Evolutionary conservation across 2,329 filamentous ascomycete genomes (phyloP).

Genomic region (Fonsecaea monophora): DNA sequence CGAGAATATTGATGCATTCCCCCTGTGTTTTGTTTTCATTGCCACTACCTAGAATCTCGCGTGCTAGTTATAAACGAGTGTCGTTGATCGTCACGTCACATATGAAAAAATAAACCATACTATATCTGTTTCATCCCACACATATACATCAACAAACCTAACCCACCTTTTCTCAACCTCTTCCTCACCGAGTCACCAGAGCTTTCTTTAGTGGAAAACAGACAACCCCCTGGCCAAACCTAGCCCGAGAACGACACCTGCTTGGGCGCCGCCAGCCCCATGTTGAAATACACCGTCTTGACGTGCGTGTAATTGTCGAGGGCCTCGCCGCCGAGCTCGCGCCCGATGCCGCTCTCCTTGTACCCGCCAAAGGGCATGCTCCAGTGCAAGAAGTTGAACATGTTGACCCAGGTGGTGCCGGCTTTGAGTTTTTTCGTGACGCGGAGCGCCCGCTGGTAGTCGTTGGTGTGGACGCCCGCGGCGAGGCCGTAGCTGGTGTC

Average conservation of each 20-base stretch:
- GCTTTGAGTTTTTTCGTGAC: conserved; percentile 51
- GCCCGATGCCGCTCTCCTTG: conserved; percentile 46
- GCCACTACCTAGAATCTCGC: too few relatives aligned
- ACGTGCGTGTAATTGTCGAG: conserved; percentile 65
- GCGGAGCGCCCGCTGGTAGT: conserved; percentile 49
- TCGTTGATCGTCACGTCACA: too few relatives aligned
- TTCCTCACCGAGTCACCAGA: too few relatives aligned
- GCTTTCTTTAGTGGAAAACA: too few relatives aligned
- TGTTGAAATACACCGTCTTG: conserved; percentile 59
- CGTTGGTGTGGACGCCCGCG: conserved; percentile 50
- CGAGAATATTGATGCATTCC: too few relatives aligned
- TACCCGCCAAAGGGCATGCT: conserved; percentile 51
- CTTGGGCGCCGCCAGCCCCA: conserved; percentile 36
- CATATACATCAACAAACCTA: too few relatives aligned
- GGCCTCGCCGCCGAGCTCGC: conserved; percentile 10
- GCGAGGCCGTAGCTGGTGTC: conserved; percentile 51
- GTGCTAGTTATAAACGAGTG: too few relatives aligned
- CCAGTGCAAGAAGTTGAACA: conserved; percentile 49
- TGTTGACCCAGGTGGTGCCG: conserved; percentile 55
- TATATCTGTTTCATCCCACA: too few relatives aligned
- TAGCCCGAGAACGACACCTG: not conserved
- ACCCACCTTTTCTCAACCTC: too few relatives aligned
- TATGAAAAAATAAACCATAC: too few relatives aligned
- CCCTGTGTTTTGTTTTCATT: too few relatives aligned
- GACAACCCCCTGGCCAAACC: not conserved